Conservation (phyloP, 345 rosid species). For the Cochlearia excelsa region DNA sequence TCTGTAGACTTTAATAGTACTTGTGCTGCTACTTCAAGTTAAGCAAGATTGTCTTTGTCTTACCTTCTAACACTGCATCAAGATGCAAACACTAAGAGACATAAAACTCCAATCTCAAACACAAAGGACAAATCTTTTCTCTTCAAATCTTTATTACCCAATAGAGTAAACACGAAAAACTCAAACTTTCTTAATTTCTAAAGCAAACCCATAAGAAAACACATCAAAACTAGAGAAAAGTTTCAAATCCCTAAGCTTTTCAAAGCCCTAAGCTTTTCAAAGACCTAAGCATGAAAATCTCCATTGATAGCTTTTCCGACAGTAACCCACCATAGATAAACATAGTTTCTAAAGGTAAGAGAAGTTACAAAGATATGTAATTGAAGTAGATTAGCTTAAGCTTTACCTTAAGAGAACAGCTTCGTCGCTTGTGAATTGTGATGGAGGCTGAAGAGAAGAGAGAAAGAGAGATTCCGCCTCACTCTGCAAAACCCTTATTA, state of each 20-base stretch:
- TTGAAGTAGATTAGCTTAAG: conserved; percentile 4
- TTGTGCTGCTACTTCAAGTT: conserved; percentile 11
- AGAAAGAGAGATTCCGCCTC: neutral
- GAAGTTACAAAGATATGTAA: conserved; percentile 5
- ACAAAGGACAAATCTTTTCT: neutral
- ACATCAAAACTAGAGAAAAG: neutral
- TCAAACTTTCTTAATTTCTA: too few species aligned
- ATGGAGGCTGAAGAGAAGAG: conserved; percentile 7
- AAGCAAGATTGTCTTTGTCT: neutral
- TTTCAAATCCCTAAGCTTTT: neutral
- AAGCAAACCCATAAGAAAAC: conserved; percentile 2
- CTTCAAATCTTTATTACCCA: neutral
- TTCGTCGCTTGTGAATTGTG: neutral
- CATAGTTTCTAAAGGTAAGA: neutral
- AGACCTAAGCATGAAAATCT: neutral
- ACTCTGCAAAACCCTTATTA: conserved; percentile 16
- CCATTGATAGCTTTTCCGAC: neutral
- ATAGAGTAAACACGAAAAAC: neutral
- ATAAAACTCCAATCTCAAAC: neutral
- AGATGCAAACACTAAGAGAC: neutral
- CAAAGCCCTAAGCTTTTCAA: neutral
- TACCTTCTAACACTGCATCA: neutral
- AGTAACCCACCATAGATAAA: neutral
- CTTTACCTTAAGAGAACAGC: neutral
- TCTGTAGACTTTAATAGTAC: neutral